Evolutionary conservation across 768 basidiomycete species (phyloP).

Genomic region (Russula earlei): DNA sequence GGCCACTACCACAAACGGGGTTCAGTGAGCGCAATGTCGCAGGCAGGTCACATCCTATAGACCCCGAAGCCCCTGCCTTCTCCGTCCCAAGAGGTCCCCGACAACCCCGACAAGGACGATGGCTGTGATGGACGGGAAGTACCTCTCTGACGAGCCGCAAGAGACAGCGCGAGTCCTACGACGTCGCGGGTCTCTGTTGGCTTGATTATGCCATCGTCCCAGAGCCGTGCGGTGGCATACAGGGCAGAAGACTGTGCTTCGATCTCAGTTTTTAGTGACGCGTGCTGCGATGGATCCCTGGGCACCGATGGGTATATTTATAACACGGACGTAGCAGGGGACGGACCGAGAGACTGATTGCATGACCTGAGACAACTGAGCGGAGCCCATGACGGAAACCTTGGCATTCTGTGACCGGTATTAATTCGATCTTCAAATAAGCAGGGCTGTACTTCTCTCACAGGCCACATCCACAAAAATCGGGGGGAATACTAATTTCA

Average conservation of each 20-base stretch:
- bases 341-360: constrained; percentile 71
- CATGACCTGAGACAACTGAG: constrained; percentile 92
- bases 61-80: constrained; percentile 71
- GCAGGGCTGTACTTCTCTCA: constrained; percentile 35
- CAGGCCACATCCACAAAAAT: constrained; percentile 98
- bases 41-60: constrained; percentile 65
- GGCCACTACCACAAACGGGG: background rate
- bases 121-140: background rate
- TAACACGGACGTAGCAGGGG: background rate
- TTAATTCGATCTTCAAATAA: no score
- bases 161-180: constrained; percentile 76
- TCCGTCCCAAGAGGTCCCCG: constrained; percentile 54
- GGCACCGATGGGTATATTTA: background rate
- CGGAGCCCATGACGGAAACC: constrained; percentile 92
- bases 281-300: constrained; percentile 75
- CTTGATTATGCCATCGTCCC: constrained; percentile 89
- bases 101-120: background rate
- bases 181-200: constrained; percentile 85
- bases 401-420: constrained; percentile 78
- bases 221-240: constrained; percentile 86
- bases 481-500: constrained; percentile 72
- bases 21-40: background rate
- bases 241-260: constrained; percentile 81
- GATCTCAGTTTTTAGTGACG: constrained; percentile 67
- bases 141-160: constrained; percentile 46